These are phyloP conservation scores for Colletotrichum coccodes DNA, from an alignment of 2,329 filamentous ascomycete species.

Conservation along the genomic window DNA sequence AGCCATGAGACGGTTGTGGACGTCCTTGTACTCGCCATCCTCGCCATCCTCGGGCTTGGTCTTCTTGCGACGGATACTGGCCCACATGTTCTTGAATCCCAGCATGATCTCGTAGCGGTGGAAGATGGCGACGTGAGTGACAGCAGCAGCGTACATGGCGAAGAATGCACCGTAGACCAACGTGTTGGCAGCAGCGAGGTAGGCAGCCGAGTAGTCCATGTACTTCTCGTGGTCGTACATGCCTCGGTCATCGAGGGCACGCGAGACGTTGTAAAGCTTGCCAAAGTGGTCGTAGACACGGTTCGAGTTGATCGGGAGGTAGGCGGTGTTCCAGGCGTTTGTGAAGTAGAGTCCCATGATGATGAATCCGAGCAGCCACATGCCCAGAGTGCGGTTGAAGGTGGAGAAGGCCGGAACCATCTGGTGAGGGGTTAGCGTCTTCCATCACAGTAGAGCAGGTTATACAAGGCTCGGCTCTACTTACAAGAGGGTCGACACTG, in stretches of 20 bases:
- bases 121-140: conserved; percentile 43
- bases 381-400: conserved; percentile 46
- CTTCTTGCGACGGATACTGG: conserved; percentile 38
- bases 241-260: conserved; percentile 44
- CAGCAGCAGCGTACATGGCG: conserved; percentile 41
- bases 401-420: conserved; percentile 49
- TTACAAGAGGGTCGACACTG: conserved; percentile 32
- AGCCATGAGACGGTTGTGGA: conserved; percentile 46
- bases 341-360: conserved; percentile 44
- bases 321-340: conserved; percentile 47
- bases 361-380: conserved; percentile 40
- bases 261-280: conserved; percentile 48
- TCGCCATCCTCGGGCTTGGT: conserved; percentile 33
- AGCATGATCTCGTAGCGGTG: conserved; percentile 42
- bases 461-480: neutral
- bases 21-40: conserved; percentile 49
- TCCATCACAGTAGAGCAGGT: no score
- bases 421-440: neutral
- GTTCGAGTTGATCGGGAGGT: conserved; percentile 54
- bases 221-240: conserved; percentile 51
- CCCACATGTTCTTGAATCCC: conserved; percentile 40
- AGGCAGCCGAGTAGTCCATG: conserved; percentile 38
- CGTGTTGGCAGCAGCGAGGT: conserved; percentile 37
- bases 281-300: conserved; percentile 51
- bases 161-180: conserved; percentile 45